Evolutionary conservation across 768 basidiomycete genomes (phyloP), one percentile per base, ranked within the genome.

Genomic region (Tremella mesenterica): DNA sequence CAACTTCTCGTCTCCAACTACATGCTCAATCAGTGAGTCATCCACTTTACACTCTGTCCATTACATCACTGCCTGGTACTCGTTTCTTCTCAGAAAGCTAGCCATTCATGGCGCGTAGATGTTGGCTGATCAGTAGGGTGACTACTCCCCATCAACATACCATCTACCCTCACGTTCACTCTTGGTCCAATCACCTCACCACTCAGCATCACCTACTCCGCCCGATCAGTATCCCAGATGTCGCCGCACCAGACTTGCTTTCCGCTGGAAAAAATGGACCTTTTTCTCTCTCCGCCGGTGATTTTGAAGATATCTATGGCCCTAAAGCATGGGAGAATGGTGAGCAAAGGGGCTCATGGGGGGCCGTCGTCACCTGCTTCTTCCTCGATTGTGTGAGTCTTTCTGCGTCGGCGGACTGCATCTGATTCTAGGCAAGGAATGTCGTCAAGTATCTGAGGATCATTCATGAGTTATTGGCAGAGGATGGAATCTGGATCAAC

Each of bases 271-370:
- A 58, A 44, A 63, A 64, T 3, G 67, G 67, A 5, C 63, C 65
- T 33, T 75, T 75, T 69, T 88, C 85, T 13, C 77, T 93, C 23
- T 86, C 92, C 14, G 91, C 92, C 81, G 89, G 90, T 28, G 91
- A 96, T 64, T 95, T 93, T 64, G 87, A 90, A 64, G 91, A 92
- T 63, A 83, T 93, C 16, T 96, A 93, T 66, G 87, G 86, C 0
- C 56, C 38, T n/a, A 34, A 74, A 79, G 27, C 76, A 79, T 10
- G 74, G 27, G 83, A 85, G 56, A 34, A 52, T 14, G 16, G 28
- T 38, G 81, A 84, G 3, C 86, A 89, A 47, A 75, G 80, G 2
- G 88, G 85, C 12, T 73, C 81, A 60, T 97, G 89, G 89, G 83
- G 93, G 59, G 86, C 86, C 0, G 79, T 97, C 6, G 72, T 95